phyloP scores from a whole-genome alignment of 495 filamentous ascomycete species.

The Tuber borchii region DNA sequence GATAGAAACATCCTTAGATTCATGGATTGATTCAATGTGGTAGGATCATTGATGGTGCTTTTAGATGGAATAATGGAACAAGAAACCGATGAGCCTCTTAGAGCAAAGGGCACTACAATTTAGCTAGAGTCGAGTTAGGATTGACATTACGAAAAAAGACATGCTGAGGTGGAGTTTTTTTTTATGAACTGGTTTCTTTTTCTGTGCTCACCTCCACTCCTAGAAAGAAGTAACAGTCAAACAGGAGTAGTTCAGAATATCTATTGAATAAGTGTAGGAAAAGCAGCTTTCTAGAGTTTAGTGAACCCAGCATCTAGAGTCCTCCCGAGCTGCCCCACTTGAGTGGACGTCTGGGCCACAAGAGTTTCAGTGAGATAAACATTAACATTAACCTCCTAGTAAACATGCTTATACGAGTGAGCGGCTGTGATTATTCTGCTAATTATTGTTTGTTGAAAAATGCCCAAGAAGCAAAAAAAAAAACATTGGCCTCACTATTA shows the following conservation, averaged over 20 bases:
- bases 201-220: no score
- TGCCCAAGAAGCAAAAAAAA: background rate
- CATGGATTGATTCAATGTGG: background rate
- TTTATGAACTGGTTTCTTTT: background rate
- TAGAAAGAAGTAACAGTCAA: background rate
- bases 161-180: background rate
- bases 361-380: background rate
- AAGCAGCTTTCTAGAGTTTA: background rate
- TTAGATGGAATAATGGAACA: background rate
- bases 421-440: background rate
- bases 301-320: background rate
- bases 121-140: background rate
- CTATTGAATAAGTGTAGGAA: background rate
- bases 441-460: background rate
- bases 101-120: background rate
- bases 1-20: background rate
- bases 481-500: background rate
- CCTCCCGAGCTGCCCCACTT: background rate
- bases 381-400: background rate
- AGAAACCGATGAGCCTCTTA: background rate
- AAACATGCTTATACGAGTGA: background rate
- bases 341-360: background rate
- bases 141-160: background rate
- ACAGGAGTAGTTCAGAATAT: background rate
- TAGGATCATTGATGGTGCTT: background rate